Percentiles rank a stretch among this genome's conserved stretches.
Conservation (phyloP, 2,329 filamentous ascomycete species). For the Fusarium burgessii region DNA sequence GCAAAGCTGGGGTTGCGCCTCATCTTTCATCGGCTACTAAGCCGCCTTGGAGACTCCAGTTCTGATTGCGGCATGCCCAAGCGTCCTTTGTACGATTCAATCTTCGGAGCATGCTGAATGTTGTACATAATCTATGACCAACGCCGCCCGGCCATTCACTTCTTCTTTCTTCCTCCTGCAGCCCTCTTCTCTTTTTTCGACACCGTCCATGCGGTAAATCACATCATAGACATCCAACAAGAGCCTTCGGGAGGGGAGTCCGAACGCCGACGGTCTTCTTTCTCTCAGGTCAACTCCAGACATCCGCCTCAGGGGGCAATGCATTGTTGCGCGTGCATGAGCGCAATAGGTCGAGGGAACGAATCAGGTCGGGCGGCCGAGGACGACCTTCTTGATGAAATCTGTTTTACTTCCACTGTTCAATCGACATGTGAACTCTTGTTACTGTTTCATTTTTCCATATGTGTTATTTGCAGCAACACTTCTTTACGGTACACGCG, state of each 20-base stretch:
- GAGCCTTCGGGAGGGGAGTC: slow-evolving; percentile 25
- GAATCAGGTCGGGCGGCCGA: slow-evolving; percentile 26
- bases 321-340: background rate
- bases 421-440: slow-evolving; percentile 22
- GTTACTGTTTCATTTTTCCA: slow-evolving; percentile 29
- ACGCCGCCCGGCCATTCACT: slow-evolving; percentile 41
- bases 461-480: slow-evolving; percentile 33
- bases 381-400: slow-evolving; percentile 34
- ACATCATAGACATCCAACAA: slow-evolving; percentile 19
- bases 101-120: slow-evolving; percentile 42
- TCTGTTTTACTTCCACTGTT: slow-evolving; percentile 10
- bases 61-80: slow-evolving; percentile 39
- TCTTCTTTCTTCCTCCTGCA: slow-evolving; percentile 31
- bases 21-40: slow-evolving; percentile 42
- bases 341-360: slow-evolving; percentile 1
- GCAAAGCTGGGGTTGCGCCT: slow-evolving; percentile 77
- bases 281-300: slow-evolving; percentile 15
- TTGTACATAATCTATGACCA: slow-evolving; percentile 48
- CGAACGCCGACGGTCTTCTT: slow-evolving; percentile 27
- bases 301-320: slow-evolving; percentile 21
- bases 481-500: slow-evolving; percentile 27
- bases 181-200: slow-evolving; percentile 19
- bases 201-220: slow-evolving; percentile 12
- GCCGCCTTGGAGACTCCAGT: slow-evolving; percentile 14
- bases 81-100: slow-evolving; percentile 32